phyloP scores from a whole-genome alignment of 1,284 basidiomycete genomes.

The Lentinula novae-zelandiae region DNA sequence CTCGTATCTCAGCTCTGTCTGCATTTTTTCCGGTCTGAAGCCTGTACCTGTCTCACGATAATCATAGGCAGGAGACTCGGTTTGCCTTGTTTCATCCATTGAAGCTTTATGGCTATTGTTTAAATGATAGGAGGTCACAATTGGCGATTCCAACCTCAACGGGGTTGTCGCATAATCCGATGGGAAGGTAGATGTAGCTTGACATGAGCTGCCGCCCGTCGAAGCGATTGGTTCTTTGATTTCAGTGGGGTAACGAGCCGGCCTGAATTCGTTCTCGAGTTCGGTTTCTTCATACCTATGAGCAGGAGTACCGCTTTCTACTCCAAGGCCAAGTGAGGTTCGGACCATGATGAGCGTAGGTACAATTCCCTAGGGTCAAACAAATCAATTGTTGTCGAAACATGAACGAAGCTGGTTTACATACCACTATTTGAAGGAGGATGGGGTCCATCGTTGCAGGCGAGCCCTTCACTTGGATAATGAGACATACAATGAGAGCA shows the following conservation, averaged over 20 bases:
- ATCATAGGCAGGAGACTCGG: not conserved
- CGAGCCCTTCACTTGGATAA: constrained; percentile 5
- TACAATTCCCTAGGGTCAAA: not conserved
- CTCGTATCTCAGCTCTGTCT: not conserved
- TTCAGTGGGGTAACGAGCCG: not conserved
- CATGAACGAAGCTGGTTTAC: not conserved
- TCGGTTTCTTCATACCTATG: not conserved
- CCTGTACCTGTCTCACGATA: not conserved
- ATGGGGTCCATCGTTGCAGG: constrained; percentile 5
- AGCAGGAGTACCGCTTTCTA: not conserved
- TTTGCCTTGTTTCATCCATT: not conserved
- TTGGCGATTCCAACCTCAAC: not conserved
- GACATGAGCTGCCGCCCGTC: not conserved
- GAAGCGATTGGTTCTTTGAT: not conserved
- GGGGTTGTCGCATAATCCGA: not conserved
- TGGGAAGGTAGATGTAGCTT: not conserved
- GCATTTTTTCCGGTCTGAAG: not conserved
- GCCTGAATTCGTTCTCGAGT: not conserved
- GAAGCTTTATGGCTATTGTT: not conserved
- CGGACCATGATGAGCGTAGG: constrained; percentile 9
- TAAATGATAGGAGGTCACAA: not conserved
- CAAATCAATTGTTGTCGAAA: not conserved
- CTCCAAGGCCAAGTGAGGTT: not conserved
- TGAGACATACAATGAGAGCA: constrained; percentile 3
- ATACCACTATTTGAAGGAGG: constrained; percentile 7